Evolutionary conservation across 2,329 filamentous ascomycete species (phyloP).

Genomic region (Emergomyces orientalis): DNA sequence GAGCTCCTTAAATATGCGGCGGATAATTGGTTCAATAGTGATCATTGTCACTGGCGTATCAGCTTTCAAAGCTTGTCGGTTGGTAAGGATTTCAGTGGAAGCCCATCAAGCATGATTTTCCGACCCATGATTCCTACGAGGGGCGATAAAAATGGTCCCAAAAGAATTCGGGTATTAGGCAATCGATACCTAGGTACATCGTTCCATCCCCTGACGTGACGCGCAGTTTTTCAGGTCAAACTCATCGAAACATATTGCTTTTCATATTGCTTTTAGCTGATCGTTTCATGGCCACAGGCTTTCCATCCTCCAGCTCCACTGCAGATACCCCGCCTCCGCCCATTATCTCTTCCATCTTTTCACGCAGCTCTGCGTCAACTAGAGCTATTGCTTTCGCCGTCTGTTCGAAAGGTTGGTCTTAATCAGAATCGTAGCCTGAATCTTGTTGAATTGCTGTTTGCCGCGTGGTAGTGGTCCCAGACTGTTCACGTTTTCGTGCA

Average conservation of each 20-base stretch:
- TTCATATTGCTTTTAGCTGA: too few species aligned
- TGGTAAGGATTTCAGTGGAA: too few species aligned
- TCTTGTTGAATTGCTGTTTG: neutral
- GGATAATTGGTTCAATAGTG: too few species aligned
- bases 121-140: neutral
- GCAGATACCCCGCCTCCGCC: slow-evolving; percentile 64
- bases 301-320: slow-evolving; percentile 63
- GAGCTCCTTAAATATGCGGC: too few species aligned
- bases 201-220: neutral
- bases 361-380: slow-evolving; percentile 56
- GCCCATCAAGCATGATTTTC: neutral
- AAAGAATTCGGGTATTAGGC: neutral
- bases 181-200: neutral
- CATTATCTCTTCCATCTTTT: slow-evolving; percentile 56
- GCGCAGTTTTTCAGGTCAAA: slow-evolving; percentile 23
- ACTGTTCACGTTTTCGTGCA: neutral
- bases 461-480: too few species aligned
- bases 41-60: too few species aligned
- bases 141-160: neutral
- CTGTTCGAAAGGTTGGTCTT: neutral
- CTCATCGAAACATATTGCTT: slow-evolving; percentile 69
- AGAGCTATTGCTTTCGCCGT: slow-evolving; percentile 50
- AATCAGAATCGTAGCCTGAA: neutral
- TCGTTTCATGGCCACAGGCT: slow-evolving; percentile 62
- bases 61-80: too few species aligned